Percentiles rank a stretch among this genome's conserved stretches.
These are phyloP conservation scores for Cladorrhinum sp. DNA, from an alignment of 2,329 filamentous ascomycete genomes.

Conservation along the genomic window DNA sequence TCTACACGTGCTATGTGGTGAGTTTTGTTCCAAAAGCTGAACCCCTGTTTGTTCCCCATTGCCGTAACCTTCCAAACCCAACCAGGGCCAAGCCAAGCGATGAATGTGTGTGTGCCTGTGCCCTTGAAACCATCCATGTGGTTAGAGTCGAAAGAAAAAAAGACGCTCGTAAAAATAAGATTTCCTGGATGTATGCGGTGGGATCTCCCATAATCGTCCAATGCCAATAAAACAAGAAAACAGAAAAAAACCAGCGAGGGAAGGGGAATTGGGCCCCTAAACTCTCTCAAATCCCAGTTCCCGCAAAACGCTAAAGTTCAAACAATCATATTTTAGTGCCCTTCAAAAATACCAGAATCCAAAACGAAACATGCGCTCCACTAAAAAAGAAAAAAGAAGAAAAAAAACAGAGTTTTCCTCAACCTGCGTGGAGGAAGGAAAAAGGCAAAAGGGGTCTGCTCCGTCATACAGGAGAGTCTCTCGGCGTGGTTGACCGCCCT, in stretches of 20 bases:
- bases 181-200: too few species aligned
- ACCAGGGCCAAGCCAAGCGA: too few species aligned
- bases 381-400: neutral
- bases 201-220: too few species aligned
- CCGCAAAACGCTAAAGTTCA: neutral
- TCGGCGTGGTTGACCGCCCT: neutral
- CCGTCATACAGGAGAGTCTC: constrained; percentile 7
- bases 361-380: neutral
- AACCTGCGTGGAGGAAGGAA: neutral
- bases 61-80: too few species aligned
- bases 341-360: neutral
- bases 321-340: neutral
- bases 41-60: too few species aligned
- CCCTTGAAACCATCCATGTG: neutral
- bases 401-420: neutral
- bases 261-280: neutral
- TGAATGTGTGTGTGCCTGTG: neutral
- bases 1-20: too few species aligned
- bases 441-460: neutral
- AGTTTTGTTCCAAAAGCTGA: too few species aligned
- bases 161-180: too few species aligned
- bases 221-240: neutral
- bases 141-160: neutral
- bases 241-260: too few species aligned
- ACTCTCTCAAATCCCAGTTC: neutral